A percentile compares a stretch with the other conserved stretches of the same genome.
phyloP scores from a whole-genome alignment of 345 rosid species.

The Moricandia arvensis region DNA sequence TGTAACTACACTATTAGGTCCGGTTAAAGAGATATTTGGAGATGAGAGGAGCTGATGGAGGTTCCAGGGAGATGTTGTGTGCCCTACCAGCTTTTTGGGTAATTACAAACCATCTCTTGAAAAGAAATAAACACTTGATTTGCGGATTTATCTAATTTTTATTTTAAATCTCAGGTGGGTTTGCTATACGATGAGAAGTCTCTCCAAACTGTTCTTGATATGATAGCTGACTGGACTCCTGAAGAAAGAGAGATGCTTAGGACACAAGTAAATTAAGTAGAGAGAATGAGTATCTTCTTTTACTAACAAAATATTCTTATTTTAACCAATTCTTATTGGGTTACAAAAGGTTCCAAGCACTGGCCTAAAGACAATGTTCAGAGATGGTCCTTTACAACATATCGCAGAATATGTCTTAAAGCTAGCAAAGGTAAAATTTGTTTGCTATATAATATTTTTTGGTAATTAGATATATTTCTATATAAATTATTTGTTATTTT shows the following conservation, averaged over 20 bases:
- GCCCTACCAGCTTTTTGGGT: constrained; percentile 99
- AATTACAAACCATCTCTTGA: constrained; percentile 5
- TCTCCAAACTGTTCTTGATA: constrained; percentile 69
- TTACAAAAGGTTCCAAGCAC: constrained; percentile 64
- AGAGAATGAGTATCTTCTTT: not conserved
- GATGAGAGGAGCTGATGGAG: constrained; percentile 99
- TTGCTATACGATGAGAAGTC: constrained; percentile 73
- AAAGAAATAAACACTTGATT: not conserved
- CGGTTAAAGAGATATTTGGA: constrained; percentile 93
- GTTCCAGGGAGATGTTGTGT: constrained; percentile 89
- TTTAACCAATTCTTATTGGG: not conserved
- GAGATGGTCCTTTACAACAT: constrained; percentile 58
- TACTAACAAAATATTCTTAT: not conserved
- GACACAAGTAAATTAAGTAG: constrained; percentile 19
- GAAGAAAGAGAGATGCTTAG: constrained; percentile 85
- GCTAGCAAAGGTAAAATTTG: constrained; percentile 58
- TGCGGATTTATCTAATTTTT: not conserved
- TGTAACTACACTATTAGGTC: constrained; percentile 48
- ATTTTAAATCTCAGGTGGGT: constrained; percentile 62
- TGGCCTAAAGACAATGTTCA: constrained; percentile 78
- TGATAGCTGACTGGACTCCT: constrained; percentile 74
- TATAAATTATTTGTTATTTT: not conserved
- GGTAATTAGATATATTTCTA: not conserved
- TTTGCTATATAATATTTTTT: not conserved
- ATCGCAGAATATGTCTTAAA: constrained; percentile 72